phyloP scores from a whole-genome alignment of 2,329 filamentous ascomycete genomes.

The Sclerotiophoma versabilis region DNA sequence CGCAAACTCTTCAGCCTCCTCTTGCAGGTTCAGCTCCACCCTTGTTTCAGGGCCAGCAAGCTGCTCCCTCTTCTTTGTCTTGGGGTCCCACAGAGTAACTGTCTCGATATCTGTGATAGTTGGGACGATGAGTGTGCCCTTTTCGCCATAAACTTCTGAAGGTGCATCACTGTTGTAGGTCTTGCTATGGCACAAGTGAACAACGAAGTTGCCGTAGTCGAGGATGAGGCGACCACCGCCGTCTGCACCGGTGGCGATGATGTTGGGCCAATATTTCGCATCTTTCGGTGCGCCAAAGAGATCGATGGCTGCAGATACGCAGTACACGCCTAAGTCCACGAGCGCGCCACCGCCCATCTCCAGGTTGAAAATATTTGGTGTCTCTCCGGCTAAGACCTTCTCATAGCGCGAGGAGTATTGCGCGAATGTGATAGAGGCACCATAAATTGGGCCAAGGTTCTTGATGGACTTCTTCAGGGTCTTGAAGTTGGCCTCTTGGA shows the following conservation, averaged over 20 bases:
- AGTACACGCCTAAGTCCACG: slow-evolving; percentile 59
- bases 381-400: slow-evolving; percentile 55
- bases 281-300: slow-evolving; percentile 55
- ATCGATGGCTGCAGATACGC: slow-evolving; percentile 55
- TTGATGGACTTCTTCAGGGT: slow-evolving; percentile 49
- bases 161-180: slow-evolving; percentile 54
- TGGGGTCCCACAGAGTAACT: slow-evolving; percentile 52
- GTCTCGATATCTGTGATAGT: slow-evolving; percentile 55
- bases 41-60: slow-evolving; percentile 48
- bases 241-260: slow-evolving; percentile 55
- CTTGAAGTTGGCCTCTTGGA: slow-evolving; percentile 59
- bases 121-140: slow-evolving; percentile 55
- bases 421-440: slow-evolving; percentile 54
- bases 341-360: slow-evolving; percentile 57
- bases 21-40: slow-evolving; percentile 53
- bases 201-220: slow-evolving; percentile 54
- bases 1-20: slow-evolving; percentile 57
- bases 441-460: slow-evolving; percentile 53
- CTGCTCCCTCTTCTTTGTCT: slow-evolving; percentile 52
- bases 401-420: slow-evolving; percentile 57
- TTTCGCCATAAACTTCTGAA: slow-evolving; percentile 57
- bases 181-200: slow-evolving; percentile 54
- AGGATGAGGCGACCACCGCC: slow-evolving; percentile 55
- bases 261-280: slow-evolving; percentile 53
- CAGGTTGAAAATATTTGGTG: slow-evolving; percentile 58